Evolutionary conservation across 441 rosid species (phyloP), one percentile per base, ranked within the genome.

Genomic region (Arabidopsis hybrid): DNA sequence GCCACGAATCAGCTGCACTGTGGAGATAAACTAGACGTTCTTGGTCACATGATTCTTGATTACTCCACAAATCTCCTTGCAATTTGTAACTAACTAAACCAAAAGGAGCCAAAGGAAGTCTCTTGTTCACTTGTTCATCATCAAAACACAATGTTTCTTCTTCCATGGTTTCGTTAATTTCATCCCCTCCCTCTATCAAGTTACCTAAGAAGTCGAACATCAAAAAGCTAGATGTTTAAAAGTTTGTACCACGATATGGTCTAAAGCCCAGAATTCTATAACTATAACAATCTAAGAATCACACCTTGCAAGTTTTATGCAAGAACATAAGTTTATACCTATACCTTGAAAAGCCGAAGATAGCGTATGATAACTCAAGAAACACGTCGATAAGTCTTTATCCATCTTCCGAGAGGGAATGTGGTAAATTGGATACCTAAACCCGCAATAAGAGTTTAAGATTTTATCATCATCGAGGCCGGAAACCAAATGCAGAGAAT

Each of bases 351-450:
- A 87, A 38, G 88, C 83, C 1, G 90, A 88, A 14, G 97, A 92
- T 42, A 92, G 72, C 7, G 95, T 86, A 72, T 90, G 97, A 75
- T 82, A 92, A 56, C 89, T 85, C 71, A 92, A 86, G 85, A 92
- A 92, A 83, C 92, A 84, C 0, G 96, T 72, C 7, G 85, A 74
- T 80, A 92, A 76, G 75, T 88, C 96, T 83, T 87, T 89, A 62
- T 83, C 84, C 52, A 70, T 83, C 77, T 77, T 81, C 47, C 73
- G 65, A 43, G 79, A 72, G 6, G 96, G 96, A 75, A 92, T 88
- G 35, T 83, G 88, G 81, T 92, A 92, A 21, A 92, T 90, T 2
- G 96, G 97, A 60, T 92, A 89, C 97, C 95, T 91, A 67, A 46
- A 46, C 46, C 35, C 31, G 0, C n/a, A 45, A 8, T 42, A 45